Base-by-base conservation (phyloP, 768 basidiomycete genomes). In the Scleroderma bovista region DNA sequence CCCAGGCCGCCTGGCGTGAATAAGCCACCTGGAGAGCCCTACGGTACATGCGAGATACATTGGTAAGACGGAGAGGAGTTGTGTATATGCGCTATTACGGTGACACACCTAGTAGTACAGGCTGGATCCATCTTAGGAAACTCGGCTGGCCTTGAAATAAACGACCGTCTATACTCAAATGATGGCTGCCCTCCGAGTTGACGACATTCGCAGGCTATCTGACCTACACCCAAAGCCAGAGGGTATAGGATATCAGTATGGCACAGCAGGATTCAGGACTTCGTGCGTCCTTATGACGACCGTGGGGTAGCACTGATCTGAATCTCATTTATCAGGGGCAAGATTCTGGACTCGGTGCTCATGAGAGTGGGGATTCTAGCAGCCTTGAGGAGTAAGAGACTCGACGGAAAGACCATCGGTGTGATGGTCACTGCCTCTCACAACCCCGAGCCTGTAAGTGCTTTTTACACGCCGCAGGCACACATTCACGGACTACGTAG, bases 381-480 rank as follows among this genome's bases (percentile, higher is more conserved):
- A 40, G 89, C 79, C 6, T 75, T 99, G 44, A 74, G 96, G 51
- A 97, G 93, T 71, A 96, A 87, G 73, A 84, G 81, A 55, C 76
- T 93, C n/a, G 85, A 86, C 62, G 93, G 96, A 23, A 87, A 84
- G 64, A 86, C 84, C 22, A 88, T 99, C 59, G 96, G 96, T 15
- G 90, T 98, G 19, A 98, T 99, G 96, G 86, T 99, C 64, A 99
- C 96, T 33, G 96, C 96, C 2, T 95, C 93, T n/a, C 96, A 99
- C 69, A 99, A 99, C 66, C 95, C 96, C n/a, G 94, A 94, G 64
- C 78, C 81, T 63, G 94, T 93, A 60, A 56, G 79, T 62, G 24
- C 3, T 47, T 37, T 47, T 26, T 29, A 22, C 23, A 34, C 24
- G 12, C 50, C 36, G 17, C 15, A 34, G 37, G 23, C 11, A 48